These are phyloP conservation scores for Parsonsia alboflavescens DNA, from an alignment of 257 asterid genomes.

Conservation along the genomic window DNA sequence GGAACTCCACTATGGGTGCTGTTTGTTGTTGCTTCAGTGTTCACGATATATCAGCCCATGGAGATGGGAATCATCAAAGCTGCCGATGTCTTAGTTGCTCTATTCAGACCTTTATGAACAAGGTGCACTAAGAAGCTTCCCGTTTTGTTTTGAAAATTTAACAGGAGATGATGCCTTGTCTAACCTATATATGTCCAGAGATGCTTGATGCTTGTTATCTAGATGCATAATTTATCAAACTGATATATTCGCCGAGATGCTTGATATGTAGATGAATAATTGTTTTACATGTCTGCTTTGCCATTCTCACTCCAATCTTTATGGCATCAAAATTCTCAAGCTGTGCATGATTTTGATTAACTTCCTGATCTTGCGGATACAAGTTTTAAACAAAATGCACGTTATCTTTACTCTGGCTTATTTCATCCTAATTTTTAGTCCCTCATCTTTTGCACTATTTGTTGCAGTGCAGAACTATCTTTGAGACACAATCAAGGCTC, in stretches of 20 bases:
- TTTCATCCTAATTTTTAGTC: background rate
- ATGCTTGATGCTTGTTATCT: background rate
- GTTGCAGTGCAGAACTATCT: slow-evolving; percentile 26
- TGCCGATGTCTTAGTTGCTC: slow-evolving; percentile 28
- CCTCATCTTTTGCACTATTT: background rate
- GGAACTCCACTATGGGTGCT: slow-evolving; percentile 40
- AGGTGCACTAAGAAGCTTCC: slow-evolving; percentile 25
- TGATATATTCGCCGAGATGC: background rate
- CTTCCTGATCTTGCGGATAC: background rate
- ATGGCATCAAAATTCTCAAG: background rate
- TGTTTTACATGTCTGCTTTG: background rate
- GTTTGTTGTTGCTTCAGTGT: slow-evolving; percentile 38
- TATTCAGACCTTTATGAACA: slow-evolving; percentile 29
- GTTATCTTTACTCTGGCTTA: background rate
- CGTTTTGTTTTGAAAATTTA: background rate
- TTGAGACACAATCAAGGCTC: slow-evolving; percentile 9
- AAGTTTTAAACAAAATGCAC: background rate
- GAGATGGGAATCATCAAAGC: slow-evolving; percentile 14
- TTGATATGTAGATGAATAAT: background rate
- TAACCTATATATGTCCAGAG: background rate
- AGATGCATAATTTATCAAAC: background rate
- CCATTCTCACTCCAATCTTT: background rate
- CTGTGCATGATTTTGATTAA: background rate
- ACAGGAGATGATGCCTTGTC: background rate
- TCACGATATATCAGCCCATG: slow-evolving; percentile 13